A percentile compares a stretch with the other conserved stretches of the same genome.
phyloP scores from a whole-genome alignment of 805 yeast genomes.

The Metschnikowia cubensis region DNA sequence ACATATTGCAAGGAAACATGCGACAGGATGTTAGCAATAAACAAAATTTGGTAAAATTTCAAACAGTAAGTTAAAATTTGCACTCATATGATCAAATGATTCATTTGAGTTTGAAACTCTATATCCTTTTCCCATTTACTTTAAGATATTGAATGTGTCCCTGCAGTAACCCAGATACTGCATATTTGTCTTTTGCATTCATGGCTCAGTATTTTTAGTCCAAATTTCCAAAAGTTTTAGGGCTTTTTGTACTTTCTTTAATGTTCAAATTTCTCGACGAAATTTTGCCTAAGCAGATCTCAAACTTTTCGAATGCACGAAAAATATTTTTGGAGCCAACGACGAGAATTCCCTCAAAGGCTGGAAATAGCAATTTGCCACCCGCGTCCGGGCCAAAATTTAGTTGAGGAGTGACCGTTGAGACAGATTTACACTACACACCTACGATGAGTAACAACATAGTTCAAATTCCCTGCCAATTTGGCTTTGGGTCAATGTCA shows the following conservation, averaged over 20 bases:
- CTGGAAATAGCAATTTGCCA: neutral
- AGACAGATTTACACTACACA: neutral
- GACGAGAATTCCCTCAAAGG: neutral
- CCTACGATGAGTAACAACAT: neutral
- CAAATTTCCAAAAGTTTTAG: neutral
- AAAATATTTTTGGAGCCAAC: neutral
- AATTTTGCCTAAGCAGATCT: neutral
- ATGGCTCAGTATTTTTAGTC: neutral
- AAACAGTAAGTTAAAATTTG: neutral
- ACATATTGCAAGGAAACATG: neutral
- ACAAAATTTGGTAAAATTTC: neutral
- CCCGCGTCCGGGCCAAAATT: neutral
- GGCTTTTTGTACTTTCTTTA: neutral
- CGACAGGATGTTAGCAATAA: neutral
- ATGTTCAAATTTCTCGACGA: neutral
- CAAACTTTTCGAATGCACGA: neutral
- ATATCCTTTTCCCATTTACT: neutral
- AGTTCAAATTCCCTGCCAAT: constrained; percentile 22
- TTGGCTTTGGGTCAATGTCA: constrained; percentile 81
- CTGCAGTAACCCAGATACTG: neutral
- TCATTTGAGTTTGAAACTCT: neutral
- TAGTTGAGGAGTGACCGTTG: neutral
- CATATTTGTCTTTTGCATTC: neutral
- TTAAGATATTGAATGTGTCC: neutral
- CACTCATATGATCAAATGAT: neutral